Evolutionary conservation across 1,284 basidiomycete genomes (phyloP), one percentile per base, ranked within the genome.

Genomic region (Heliocybe sulcata): DNA sequence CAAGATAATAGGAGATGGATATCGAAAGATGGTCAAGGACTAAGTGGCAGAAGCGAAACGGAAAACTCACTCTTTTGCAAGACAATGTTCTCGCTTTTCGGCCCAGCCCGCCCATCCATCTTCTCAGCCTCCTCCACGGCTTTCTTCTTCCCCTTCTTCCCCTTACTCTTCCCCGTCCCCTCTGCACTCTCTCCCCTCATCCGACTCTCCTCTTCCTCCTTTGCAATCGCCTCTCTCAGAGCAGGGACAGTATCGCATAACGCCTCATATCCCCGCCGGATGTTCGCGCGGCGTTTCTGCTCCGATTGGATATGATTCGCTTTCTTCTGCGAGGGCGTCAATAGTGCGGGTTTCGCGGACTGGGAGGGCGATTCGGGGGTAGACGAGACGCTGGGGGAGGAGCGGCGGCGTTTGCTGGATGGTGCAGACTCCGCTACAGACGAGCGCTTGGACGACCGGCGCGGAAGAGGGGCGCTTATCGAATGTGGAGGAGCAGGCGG

Each of bases 291-390:
- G 23, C 93, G 82, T 69, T 94, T 94, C 72, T 94, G 92, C 70
- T 90, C 87, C 4, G 84, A 88, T 61, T 93, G 90, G 60, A 95
- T 95, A 65, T 95, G 92, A 64, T 95, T 95, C 42, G 90, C 91
- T 67, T 94, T 93, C 70, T 95, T 95, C 73, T 95, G 92, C 9
- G 87, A 88, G 0, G 72, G 65, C 22, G 66, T 68, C 27, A 73
- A 66, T 49, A 73, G 65, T 48, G 68, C 61, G 27, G 70, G 66
- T 56, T 69, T 71, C 38, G 52, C 58, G 38, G 55, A 45, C 47
- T 52, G 26, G 25, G 45, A 22, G 20, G 42, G 14, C 22, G 55
- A 25, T 22, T 38, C 48, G 26, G 56, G 31, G 23, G 45, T 20
- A 25, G 54, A n/a, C 20, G 47, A 55, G 12, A 56, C 16, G 51